Base-by-base conservation (phyloP, 2,329 filamentous ascomycete species). In the Neophaeococcomyces aloes region DNA sequence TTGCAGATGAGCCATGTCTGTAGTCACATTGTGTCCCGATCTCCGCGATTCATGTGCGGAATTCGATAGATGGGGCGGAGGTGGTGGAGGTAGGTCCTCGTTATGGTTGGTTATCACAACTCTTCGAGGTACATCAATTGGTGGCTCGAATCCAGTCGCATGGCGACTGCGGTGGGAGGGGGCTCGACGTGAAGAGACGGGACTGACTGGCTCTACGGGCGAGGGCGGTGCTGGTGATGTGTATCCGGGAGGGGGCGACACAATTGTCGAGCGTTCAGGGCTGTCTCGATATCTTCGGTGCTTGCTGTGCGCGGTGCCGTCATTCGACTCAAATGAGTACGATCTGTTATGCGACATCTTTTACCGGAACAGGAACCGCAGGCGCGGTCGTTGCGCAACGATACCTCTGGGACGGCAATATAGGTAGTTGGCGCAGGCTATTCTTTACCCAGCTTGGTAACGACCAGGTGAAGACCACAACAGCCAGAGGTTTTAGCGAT, bases 51-150 rank as follows among this genome's bases (percentile, higher is more conserved):
- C 53, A 46, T 57, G 47, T 46, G 42, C 50, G 47, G 47, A 35
- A 49, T 56, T 53, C 53, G 50, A 17, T 46, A 57, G 57, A 48
- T 63, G 60, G 13, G 55, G 57, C 29, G 57, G 59, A 21, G 58
- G 57, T 38, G 53, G 49, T 40, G 60, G 57, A 33, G 52, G 46
- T 19, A 41, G 41, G 8, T 37, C n/a, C 23, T 53, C 51, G 38
- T 46, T 47, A 48, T 47, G 40, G 29, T 29, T 23, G 10, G 34
- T 41, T 4, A 41, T 30, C 10, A 41, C 7, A 4, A 30, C 21
- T 15, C 38, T 29, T 8, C 29, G 38, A 3, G 38, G 38, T 32
- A 23, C 11, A 8, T 33, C 29, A 15, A 33, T 14, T 7, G 38
- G 33, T 44, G 43, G 40, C 35, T 41, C 13, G 49, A 43, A 33